Evolutionary conservation across 192 early-diverging fungal species (phyloP).

Genomic region (Diversispora eburnea): DNA sequence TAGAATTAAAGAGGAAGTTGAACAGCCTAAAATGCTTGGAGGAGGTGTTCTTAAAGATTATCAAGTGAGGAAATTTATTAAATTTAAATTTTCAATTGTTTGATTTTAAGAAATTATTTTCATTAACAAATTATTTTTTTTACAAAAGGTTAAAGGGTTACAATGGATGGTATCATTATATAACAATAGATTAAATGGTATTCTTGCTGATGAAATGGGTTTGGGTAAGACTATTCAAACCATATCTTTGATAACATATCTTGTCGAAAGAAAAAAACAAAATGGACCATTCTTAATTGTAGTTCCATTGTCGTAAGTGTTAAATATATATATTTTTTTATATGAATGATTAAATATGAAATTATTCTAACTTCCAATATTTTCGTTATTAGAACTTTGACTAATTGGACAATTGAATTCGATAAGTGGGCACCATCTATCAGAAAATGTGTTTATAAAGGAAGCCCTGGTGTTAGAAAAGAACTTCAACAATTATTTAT

Average conservation of each 20-base stretch:
- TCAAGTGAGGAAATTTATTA: constrained; percentile 54
- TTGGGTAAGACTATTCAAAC: constrained; percentile 91
- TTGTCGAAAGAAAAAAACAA: constrained; percentile 93
- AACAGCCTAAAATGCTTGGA: constrained; percentile 79
- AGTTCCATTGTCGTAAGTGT: constrained; percentile 81
- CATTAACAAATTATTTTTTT: neutral
- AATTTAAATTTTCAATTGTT: neutral
- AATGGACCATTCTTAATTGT: constrained; percentile 95
- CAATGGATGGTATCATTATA: constrained; percentile 99
- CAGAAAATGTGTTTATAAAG: constrained; percentile 90
- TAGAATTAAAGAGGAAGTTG: constrained; percentile 72
- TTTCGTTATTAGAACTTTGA: constrained; percentile 61
- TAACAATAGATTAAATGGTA: constrained; percentile 97
- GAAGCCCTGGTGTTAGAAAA: constrained; percentile 69
- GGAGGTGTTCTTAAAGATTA: constrained; percentile 96
- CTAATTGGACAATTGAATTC: constrained; percentile 97
- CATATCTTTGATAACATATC: constrained; percentile 90
- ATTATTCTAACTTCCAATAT: neutral
- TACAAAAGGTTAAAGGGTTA: constrained; percentile 73
- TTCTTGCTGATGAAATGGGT: constrained; percentile 97
- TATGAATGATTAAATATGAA: constrained; percentile 44
- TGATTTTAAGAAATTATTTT: neutral
- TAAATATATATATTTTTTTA: neutral
- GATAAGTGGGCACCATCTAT: constrained; percentile 96
- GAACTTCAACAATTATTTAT: constrained; percentile 68